Conservation (phyloP, 1,284 basidiomycete genomes). For the Inonotus hispidus region DNA sequence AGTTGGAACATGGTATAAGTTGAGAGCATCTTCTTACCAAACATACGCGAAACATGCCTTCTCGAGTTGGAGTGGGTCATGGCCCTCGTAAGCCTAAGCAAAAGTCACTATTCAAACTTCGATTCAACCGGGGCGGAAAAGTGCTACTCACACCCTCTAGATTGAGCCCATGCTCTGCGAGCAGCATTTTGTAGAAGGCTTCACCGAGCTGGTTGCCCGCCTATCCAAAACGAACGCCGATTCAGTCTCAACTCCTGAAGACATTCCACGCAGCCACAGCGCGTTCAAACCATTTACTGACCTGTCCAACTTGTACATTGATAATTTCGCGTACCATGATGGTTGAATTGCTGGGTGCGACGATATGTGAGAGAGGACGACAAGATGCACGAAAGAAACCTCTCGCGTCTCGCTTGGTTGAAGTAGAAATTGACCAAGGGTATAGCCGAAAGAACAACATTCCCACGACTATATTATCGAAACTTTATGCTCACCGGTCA, state of each 20-base stretch:
- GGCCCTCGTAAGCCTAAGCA: slow-evolving; percentile 41
- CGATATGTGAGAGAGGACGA: neutral
- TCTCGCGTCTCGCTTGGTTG: neutral
- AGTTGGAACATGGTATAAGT: neutral
- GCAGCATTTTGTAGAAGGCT: slow-evolving; percentile 71
- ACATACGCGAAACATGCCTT: slow-evolving; percentile 31
- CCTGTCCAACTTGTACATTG: slow-evolving; percentile 30
- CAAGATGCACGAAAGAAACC: neutral
- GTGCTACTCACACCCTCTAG: slow-evolving; percentile 53
- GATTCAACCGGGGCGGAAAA: neutral
- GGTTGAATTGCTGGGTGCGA: neutral
- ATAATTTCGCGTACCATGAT: slow-evolving; percentile 28
- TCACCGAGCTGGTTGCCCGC: slow-evolving; percentile 76
- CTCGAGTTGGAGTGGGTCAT: slow-evolving; percentile 41
- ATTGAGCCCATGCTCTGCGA: slow-evolving; percentile 78
- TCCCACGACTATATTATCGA: neutral
- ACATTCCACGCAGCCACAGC: slow-evolving; percentile 5
- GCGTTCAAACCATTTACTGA: slow-evolving; percentile 16
- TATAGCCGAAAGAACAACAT: neutral
- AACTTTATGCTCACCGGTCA: neutral
- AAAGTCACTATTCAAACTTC: neutral
- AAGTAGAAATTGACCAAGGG: neutral
- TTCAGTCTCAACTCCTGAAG: slow-evolving; percentile 25
- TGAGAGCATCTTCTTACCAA: neutral
- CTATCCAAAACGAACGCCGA: slow-evolving; percentile 28